phyloP scores from a whole-genome alignment of 257 asterid genomes.

The Solanum lycopersicoides region DNA sequence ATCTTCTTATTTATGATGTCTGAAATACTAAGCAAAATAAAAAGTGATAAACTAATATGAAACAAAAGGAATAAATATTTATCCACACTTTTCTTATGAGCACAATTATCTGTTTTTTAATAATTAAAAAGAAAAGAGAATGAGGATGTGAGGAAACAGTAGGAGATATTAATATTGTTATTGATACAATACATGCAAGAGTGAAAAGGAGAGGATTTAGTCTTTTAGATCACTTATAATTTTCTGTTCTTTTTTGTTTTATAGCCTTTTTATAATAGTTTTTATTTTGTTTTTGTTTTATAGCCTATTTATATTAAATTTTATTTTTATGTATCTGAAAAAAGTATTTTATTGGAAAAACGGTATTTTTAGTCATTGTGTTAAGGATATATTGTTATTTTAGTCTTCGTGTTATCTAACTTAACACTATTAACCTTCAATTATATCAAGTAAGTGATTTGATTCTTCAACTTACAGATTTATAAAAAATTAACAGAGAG shows the following conservation, averaged over 20 bases:
- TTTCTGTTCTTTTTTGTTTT: neutral
- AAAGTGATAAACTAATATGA: neutral
- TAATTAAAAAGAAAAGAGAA: neutral
- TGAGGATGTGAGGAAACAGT: constrained; percentile 1
- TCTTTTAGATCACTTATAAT: neutral
- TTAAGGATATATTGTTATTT: no score
- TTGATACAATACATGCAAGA: neutral
- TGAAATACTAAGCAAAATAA: neutral
- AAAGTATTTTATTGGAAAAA: no score
- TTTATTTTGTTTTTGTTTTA: neutral
- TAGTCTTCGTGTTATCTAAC: no score
- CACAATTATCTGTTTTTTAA: neutral
- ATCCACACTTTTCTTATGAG: neutral
- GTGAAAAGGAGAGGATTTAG: neutral
- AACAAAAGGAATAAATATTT: no score
- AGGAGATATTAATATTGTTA: constrained; percentile 11
- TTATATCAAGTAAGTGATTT: no score
- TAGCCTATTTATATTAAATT: neutral
- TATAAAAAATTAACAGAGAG: no score
- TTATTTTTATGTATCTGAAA: neutral
- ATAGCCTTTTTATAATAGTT: neutral
- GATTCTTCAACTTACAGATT: no score
- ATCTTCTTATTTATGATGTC: neutral
- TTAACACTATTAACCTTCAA: no score
- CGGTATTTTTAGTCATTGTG: no score